Conservation (phyloP, 1,139 yeast genomes). For the Nadsonia commutata region DNA sequence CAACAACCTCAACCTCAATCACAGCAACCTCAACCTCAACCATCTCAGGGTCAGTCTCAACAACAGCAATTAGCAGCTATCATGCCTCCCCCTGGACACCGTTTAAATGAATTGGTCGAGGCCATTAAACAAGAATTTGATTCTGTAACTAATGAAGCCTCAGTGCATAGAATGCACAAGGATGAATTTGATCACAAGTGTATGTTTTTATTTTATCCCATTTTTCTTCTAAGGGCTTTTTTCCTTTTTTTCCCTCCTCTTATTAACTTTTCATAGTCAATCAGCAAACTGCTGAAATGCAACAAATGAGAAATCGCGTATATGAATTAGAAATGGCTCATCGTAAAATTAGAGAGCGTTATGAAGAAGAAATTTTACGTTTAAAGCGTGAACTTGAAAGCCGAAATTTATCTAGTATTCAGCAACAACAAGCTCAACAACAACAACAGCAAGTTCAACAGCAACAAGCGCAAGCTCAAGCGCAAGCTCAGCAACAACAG, state of each 20-base stretch:
- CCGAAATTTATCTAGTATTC: slow-evolving; percentile 18
- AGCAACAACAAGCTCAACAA: slow-evolving; percentile 8
- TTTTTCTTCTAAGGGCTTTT: neutral
- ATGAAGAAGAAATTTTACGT: slow-evolving; percentile 81
- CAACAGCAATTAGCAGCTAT: slow-evolving; percentile 12
- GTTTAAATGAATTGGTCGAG: slow-evolving; percentile 65
- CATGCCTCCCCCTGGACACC: slow-evolving; percentile 24
- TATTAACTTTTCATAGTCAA: slow-evolving; percentile 26
- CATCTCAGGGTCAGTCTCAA: slow-evolving; percentile 11
- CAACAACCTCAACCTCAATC: slow-evolving; percentile 8
- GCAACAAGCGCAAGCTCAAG: neutral
- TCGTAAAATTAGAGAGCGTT: slow-evolving; percentile 87
- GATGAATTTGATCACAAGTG: slow-evolving; percentile 83
- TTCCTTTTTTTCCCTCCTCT: neutral
- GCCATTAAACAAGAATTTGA: slow-evolving; percentile 90
- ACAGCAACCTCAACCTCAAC: slow-evolving; percentile 11
- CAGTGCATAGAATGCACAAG: slow-evolving; percentile 76
- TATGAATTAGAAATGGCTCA: slow-evolving; percentile 91
- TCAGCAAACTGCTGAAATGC: slow-evolving; percentile 90
- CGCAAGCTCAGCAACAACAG: neutral
- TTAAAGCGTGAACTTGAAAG: slow-evolving; percentile 76
- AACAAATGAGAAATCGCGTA: slow-evolving; percentile 85
- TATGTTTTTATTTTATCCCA: slow-evolving; percentile 9
- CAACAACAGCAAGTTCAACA: slow-evolving; percentile 7
- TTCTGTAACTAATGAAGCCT: slow-evolving; percentile 72